Percentiles rank a stretch among this genome's conserved stretches.
These are phyloP conservation scores for Apostasia shenzhenica DNA, from an alignment of 106 monocot species.

Conservation along the genomic window DNA sequence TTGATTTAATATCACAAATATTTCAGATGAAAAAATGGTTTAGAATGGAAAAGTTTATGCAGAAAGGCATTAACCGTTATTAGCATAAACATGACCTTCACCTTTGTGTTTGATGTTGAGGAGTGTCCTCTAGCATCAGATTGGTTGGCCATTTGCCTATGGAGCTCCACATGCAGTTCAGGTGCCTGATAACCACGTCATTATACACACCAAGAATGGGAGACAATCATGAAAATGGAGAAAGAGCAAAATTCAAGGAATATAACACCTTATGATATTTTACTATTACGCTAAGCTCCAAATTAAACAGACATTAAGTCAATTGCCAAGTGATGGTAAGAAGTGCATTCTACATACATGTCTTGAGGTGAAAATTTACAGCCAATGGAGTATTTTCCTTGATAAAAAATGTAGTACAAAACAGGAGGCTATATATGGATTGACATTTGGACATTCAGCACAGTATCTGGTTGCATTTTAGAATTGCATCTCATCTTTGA, in stretches of 20 bases:
- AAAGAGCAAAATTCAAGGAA: background rate
- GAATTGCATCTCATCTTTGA: no score
- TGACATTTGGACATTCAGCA: no score
- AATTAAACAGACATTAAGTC: background rate
- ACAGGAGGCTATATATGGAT: no score
- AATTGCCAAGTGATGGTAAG: background rate
- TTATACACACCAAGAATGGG: background rate
- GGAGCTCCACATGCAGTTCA: slow-evolving; percentile 10
- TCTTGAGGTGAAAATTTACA: background rate
- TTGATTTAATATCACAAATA: no score
- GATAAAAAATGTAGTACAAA: no score
- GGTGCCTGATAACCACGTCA: slow-evolving; percentile 5
- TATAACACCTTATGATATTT: background rate
- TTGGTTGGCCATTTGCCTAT: slow-evolving; percentile 10
- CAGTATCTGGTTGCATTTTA: no score
- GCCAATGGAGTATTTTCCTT: no score
- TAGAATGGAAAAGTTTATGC: no score
- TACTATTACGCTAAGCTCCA: background rate
- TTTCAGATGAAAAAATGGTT: no score
- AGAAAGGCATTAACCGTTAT: no score
- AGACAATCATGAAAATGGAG: background rate
- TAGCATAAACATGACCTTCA: background rate
- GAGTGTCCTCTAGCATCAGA: slow-evolving; percentile 1
- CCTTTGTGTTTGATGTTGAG: slow-evolving; percentile 16
- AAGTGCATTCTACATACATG: background rate